Percentiles rank a stretch among this genome's conserved stretches.
Conservation (phyloP, 768 basidiomycete species). For the Mycena floridula region DNA sequence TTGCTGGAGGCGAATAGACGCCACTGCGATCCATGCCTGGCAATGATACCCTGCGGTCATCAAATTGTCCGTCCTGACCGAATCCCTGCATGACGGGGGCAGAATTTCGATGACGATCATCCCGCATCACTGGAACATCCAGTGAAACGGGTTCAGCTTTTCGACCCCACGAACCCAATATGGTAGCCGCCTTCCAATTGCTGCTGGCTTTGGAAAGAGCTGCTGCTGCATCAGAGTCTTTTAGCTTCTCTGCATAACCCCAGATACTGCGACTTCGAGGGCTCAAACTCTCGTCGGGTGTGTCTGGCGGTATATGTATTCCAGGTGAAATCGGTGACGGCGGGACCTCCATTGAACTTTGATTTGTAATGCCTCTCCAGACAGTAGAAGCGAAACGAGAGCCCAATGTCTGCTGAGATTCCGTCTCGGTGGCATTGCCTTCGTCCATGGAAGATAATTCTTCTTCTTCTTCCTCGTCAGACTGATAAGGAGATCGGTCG, state of each 20-base stretch:
- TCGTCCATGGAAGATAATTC: slow-evolving; percentile 26
- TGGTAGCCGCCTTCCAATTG: slow-evolving; percentile 67
- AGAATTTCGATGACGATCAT: neutral
- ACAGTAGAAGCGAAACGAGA: slow-evolving; percentile 56
- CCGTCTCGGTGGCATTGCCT: slow-evolving; percentile 41
- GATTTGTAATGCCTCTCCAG: slow-evolving; percentile 75
- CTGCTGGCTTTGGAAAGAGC: slow-evolving; percentile 67
- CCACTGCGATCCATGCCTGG: slow-evolving; percentile 29
- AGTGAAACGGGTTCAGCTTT: neutral
- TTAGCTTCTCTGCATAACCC: slow-evolving; percentile 69
- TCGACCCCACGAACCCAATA: slow-evolving; percentile 36
- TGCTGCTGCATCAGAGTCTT: slow-evolving; percentile 68
- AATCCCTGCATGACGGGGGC: slow-evolving; percentile 1
- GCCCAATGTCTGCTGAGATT: slow-evolving; percentile 31
- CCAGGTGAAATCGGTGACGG: slow-evolving; percentile 31
- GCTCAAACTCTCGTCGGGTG: slow-evolving; percentile 11
- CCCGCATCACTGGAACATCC: neutral
- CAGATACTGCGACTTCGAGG: slow-evolving; percentile 32
- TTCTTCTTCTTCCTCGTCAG: slow-evolving; percentile 27
- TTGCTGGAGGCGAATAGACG: slow-evolving; percentile 46
- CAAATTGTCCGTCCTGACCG: slow-evolving; percentile 4
- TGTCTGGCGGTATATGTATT: slow-evolving; percentile 25
- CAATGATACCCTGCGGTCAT: slow-evolving; percentile 32
- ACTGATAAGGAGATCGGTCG: slow-evolving; percentile 27
- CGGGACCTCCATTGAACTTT: slow-evolving; percentile 64